Evolutionary conservation across 768 basidiomycete species (phyloP).

Genomic region (Boletus rufocinnamomeus): DNA sequence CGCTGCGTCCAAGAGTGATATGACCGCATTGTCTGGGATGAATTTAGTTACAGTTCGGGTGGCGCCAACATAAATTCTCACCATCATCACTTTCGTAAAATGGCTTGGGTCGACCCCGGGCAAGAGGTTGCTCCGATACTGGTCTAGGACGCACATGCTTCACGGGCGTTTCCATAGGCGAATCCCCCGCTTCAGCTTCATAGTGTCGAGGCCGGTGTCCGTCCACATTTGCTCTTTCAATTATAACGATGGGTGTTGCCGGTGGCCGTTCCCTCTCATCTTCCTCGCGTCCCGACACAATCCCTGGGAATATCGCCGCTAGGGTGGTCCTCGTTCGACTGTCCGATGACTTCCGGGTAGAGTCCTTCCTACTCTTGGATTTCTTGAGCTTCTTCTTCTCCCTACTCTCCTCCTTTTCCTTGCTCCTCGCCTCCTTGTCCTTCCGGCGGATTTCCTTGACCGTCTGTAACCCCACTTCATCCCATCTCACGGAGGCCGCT

Average conservation of each 20-base stretch:
- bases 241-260: slow-evolving; percentile 35
- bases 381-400: slow-evolving; percentile 37
- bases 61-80: slow-evolving; percentile 6
- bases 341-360: slow-evolving; percentile 49
- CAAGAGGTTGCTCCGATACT: slow-evolving; percentile 62
- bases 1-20: slow-evolving; percentile 75
- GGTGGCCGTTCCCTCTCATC: slow-evolving; percentile 7
- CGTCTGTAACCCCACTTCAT: slow-evolving; percentile 49
- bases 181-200: not conserved
- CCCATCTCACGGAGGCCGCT: slow-evolving; percentile 49
- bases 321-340: slow-evolving; percentile 56
- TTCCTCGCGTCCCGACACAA: slow-evolving; percentile 20
- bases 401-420: slow-evolving; percentile 33
- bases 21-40: slow-evolving; percentile 45
- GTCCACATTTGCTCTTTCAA: slow-evolving; percentile 57
- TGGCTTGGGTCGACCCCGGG: slow-evolving; percentile 47
- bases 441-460: slow-evolving; percentile 49
- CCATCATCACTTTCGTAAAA: slow-evolving; percentile 54
- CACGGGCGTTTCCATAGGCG: slow-evolving; percentile 34
- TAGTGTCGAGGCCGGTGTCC: slow-evolving; percentile 38
- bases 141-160: slow-evolving; percentile 55
- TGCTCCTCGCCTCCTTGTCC: slow-evolving; percentile 38
- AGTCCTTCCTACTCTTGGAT: slow-evolving; percentile 32
- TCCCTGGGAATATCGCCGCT: slow-evolving; percentile 60
- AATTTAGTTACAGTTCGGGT: not conserved